Percentiles rank a stretch among this genome's conserved stretches.
Conservation (phyloP, 495 filamentous ascomycete species). For the Penicillium angulare region DNA sequence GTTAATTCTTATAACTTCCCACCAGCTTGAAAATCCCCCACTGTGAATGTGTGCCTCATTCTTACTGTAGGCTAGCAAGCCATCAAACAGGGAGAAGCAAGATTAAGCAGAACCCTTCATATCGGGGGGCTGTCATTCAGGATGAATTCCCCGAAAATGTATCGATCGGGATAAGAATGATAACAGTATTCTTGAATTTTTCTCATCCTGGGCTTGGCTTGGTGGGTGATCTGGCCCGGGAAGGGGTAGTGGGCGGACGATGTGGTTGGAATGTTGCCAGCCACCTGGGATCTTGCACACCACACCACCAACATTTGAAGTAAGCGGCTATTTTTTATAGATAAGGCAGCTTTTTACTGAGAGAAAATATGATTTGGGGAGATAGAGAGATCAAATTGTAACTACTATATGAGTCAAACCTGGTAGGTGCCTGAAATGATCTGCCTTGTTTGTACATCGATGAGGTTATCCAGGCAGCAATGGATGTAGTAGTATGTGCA, state of each 20-base stretch:
- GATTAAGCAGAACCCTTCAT: not conserved
- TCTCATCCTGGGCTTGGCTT: too few species aligned
- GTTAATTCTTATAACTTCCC: conserved; percentile 1
- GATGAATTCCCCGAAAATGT: not conserved
- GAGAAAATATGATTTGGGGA: too few species aligned
- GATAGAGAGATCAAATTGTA: too few species aligned
- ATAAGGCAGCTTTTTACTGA: too few species aligned
- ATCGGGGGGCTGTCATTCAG: conserved; percentile 1
- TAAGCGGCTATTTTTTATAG: too few species aligned
- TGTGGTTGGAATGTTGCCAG: conserved; percentile 17
- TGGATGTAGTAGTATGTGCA: too few species aligned
- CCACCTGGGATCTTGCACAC: conserved; percentile 10
- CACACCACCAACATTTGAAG: not conserved
- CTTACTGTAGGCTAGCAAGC: conserved; percentile 10
- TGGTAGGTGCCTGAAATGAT: too few species aligned
- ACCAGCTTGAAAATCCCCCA: not conserved
- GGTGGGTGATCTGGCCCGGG: not conserved
- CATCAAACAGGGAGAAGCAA: not conserved
- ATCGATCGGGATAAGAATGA: not conserved
- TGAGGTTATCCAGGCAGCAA: too few species aligned
- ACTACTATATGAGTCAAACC: too few species aligned
- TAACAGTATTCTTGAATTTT: too few species aligned
- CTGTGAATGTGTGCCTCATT: conserved; percentile 8
- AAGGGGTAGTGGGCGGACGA: not conserved
- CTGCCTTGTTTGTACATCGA: too few species aligned